Conservation (phyloP, 768 basidiomycete species). For the Trametes sanguinea region DNA sequence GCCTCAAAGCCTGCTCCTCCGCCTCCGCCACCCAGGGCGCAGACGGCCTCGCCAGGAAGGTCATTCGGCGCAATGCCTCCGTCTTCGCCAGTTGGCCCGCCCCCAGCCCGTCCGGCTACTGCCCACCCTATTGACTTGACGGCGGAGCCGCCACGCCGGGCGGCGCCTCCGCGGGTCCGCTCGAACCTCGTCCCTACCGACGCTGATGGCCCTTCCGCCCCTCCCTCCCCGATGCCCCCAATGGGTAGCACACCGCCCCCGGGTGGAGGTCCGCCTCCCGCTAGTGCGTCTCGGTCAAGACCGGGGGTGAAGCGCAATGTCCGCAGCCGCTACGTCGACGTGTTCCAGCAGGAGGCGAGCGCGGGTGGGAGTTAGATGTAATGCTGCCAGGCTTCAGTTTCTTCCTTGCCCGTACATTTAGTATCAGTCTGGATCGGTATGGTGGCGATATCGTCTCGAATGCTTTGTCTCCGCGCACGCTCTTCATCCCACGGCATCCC, state of each 20-base stretch:
- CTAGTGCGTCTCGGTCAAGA: constrained; percentile 56
- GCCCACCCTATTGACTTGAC: constrained; percentile 51
- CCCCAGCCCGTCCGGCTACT: constrained; percentile 58
- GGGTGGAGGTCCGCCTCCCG: constrained; percentile 42
- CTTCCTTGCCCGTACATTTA: background rate
- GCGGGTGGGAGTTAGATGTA: constrained; percentile 10
- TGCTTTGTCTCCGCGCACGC: constrained; percentile 5
- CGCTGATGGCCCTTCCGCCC: constrained; percentile 34
- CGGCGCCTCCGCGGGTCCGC: constrained; percentile 56
- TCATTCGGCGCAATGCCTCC: constrained; percentile 41
- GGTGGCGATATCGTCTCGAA: constrained; percentile 7
- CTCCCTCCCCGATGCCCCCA: constrained; percentile 29
- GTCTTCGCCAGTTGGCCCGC: constrained; percentile 38
- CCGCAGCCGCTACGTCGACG: constrained; percentile 86
- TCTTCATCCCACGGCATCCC: constrained; percentile 1
- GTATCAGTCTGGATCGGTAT: constrained; percentile 6
- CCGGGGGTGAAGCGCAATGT: constrained; percentile 73
- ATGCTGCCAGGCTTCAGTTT: background rate
- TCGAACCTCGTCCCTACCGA: constrained; percentile 64
- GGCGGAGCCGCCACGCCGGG: constrained; percentile 45
- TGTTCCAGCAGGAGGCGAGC: constrained; percentile 59
- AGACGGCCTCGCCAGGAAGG: constrained; percentile 80
- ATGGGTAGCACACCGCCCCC: constrained; percentile 39
- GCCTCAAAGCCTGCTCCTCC: constrained; percentile 58
- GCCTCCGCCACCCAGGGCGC: constrained; percentile 82